Percentiles rank a stretch among this genome's conserved stretches.
These are phyloP conservation scores for Candida qinlingensis DNA, from an alignment of 805 yeast species.

Conservation along the genomic window DNA sequence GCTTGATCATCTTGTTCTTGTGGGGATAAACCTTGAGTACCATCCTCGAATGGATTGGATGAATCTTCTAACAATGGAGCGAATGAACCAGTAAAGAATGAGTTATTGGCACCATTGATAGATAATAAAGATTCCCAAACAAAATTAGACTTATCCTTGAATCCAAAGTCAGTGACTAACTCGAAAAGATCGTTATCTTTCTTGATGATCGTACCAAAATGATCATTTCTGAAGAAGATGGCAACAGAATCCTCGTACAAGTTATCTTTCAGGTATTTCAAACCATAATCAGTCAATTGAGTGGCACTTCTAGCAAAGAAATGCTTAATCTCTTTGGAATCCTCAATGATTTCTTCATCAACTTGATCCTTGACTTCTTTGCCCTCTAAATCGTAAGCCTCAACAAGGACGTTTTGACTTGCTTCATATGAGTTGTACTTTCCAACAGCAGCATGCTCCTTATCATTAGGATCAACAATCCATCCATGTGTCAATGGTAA, in stretches of 20 bases:
- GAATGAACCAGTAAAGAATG: conserved; percentile 64
- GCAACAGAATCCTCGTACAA: conserved; percentile 51
- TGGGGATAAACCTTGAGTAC: conserved; percentile 8
- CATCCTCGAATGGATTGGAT: conserved; percentile 20
- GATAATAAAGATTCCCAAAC: conserved; percentile 81
- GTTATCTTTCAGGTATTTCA: conserved; percentile 38
- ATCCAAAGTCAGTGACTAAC: conserved; percentile 73
- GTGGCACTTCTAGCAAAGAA: conserved; percentile 62
- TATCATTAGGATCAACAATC: conserved; percentile 46
- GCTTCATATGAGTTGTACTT: conserved; percentile 48
- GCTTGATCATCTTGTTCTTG: conserved; percentile 35
- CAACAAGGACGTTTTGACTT: conserved; percentile 52
- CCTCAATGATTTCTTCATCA: conserved; percentile 28
- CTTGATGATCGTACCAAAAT: conserved; percentile 68
- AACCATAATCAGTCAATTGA: conserved; percentile 71
- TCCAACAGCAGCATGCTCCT: conserved; percentile 31
- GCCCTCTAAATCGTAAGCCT: conserved; percentile 34
- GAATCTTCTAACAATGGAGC: conserved; percentile 31
- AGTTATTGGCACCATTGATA: conserved; percentile 63
- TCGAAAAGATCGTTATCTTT: conserved; percentile 45
- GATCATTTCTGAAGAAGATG: conserved; percentile 85
- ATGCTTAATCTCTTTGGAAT: conserved; percentile 32
- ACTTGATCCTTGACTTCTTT: conserved; percentile 19
- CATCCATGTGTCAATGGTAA: conserved; percentile 79
- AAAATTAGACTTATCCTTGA: conserved; percentile 37